phyloP scores from a whole-genome alignment of 1,284 basidiomycete genomes.

The Moniliophthora roreri region DNA sequence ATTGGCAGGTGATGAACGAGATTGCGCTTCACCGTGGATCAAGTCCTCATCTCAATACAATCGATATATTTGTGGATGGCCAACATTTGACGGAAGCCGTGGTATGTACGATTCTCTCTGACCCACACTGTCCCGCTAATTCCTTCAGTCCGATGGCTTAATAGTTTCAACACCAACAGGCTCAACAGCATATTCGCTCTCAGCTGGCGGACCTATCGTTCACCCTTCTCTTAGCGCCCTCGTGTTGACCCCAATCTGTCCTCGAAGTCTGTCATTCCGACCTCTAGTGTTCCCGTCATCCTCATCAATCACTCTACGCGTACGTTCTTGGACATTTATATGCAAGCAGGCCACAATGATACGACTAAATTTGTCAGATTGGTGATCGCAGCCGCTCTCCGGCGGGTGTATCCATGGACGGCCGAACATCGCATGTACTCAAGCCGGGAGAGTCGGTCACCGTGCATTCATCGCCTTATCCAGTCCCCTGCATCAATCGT shows the following conservation, averaged over 20 bases:
- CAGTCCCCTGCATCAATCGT: slow-evolving; percentile 91
- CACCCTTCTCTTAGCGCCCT: slow-evolving; percentile 91
- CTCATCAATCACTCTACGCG: slow-evolving; percentile 79
- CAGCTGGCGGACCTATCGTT: slow-evolving; percentile 94
- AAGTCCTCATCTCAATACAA: slow-evolving; percentile 90
- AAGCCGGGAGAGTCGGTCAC: slow-evolving; percentile 83
- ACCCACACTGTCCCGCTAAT: slow-evolving; percentile 12
- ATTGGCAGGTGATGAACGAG: slow-evolving; percentile 98
- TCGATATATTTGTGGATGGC: slow-evolving; percentile 94
- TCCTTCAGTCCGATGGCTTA: slow-evolving; percentile 82
- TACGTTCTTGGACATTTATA: slow-evolving; percentile 37
- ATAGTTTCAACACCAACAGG: slow-evolving; percentile 73
- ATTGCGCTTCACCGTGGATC: slow-evolving; percentile 90
- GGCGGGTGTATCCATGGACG: slow-evolving; percentile 92
- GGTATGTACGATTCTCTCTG: slow-evolving; percentile 49
- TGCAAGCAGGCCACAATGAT: background rate
- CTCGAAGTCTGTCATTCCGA: slow-evolving; percentile 89
- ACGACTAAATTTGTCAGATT: slow-evolving; percentile 53
- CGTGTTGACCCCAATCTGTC: slow-evolving; percentile 93
- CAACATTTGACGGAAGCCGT: slow-evolving; percentile 95
- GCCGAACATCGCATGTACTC: slow-evolving; percentile 79
- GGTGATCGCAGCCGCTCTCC: slow-evolving; percentile 82
- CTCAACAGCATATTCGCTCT: slow-evolving; percentile 90
- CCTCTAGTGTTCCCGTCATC: slow-evolving; percentile 89
- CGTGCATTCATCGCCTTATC: slow-evolving; percentile 83